phyloP scores from a whole-genome alignment of 2,329 filamentous ascomycete species.

The Dryadomyces sulphureus region DNA sequence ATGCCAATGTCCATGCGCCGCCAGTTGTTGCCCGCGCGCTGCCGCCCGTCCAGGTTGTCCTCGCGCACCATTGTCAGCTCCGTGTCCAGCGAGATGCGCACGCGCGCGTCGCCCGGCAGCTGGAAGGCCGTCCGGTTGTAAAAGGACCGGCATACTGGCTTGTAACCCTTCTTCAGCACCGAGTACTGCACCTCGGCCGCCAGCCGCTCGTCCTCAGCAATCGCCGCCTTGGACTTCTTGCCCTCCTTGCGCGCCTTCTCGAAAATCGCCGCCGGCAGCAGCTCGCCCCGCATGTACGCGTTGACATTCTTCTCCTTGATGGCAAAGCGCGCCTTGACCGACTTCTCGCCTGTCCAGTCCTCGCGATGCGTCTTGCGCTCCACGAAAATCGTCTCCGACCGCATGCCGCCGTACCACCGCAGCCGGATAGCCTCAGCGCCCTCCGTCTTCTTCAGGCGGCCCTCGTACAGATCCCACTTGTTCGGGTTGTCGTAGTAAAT shows the following conservation, averaged over 20 bases:
- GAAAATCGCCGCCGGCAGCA: constrained; percentile 79
- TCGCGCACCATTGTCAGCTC: constrained; percentile 91
- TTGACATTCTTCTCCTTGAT: constrained; percentile 98
- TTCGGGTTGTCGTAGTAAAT: constrained; percentile 97
- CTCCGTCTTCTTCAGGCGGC: constrained; percentile 92
- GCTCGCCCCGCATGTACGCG: constrained; percentile 67
- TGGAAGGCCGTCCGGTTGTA: constrained; percentile 98
- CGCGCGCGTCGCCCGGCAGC: constrained; percentile 85
- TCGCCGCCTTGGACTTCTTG: constrained; percentile 85
- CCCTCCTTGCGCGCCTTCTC: constrained; percentile 92
- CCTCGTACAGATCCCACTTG: constrained; percentile 87
- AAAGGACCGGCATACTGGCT: constrained; percentile 85
- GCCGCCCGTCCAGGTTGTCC: constrained; percentile 76
- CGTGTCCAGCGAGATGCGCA: constrained; percentile 92
- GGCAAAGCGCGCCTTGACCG: constrained; percentile 90
- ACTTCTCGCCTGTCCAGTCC: constrained; percentile 98
- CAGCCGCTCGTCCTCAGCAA: constrained; percentile 78
- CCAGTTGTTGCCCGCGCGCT: constrained; percentile 78
- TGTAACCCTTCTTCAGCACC: constrained; percentile 70
- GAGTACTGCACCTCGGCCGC: constrained; percentile 91
- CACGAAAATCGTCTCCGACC: constrained; percentile 86
- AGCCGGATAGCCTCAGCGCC: constrained; percentile 93
- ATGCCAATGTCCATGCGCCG: constrained; percentile 94
- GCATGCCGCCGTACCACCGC: constrained; percentile 96
- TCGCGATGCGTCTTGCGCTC: constrained; percentile 97